These are phyloP conservation scores for Monilinia fructicola DNA, from an alignment of 2,329 filamentous ascomycete species.

Conservation along the genomic window DNA sequence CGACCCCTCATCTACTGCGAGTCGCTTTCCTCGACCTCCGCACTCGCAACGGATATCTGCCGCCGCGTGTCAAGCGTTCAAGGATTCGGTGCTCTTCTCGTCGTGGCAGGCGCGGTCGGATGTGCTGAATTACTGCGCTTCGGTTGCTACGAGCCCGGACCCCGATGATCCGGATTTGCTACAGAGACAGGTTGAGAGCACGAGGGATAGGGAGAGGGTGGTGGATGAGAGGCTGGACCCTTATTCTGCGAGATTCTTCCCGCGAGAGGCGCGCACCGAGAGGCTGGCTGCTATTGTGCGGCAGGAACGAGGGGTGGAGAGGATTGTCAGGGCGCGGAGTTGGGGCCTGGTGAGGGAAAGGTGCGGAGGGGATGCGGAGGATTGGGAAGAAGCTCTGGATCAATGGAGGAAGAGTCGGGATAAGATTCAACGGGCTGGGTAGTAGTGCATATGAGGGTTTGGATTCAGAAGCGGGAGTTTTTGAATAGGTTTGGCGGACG, in stretches of 20 bases:
- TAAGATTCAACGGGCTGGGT: constrained; percentile 6
- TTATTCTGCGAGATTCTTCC: constrained; percentile 82
- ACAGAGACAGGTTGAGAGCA: constrained; percentile 67
- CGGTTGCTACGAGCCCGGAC: constrained; percentile 83
- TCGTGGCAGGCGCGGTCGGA: constrained; percentile 83
- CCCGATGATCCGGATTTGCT: constrained; percentile 79
- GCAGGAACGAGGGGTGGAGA: constrained; percentile 74
- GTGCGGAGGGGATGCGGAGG: constrained; percentile 60
- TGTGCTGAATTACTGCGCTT: constrained; percentile 83
- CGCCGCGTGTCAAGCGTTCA: constrained; percentile 68
- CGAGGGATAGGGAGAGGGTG: constrained; percentile 67
- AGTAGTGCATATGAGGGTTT: constrained; percentile 7
- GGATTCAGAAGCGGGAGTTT: constrained; percentile 19
- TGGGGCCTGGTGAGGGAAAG: constrained; percentile 77
- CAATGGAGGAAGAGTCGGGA: constrained; percentile 53
- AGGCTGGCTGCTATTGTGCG: constrained; percentile 69
- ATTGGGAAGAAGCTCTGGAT: constrained; percentile 65
- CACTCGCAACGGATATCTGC: constrained; percentile 56
- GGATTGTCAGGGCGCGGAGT: constrained; percentile 75
- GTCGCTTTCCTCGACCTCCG: constrained; percentile 54
- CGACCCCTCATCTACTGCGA: constrained; percentile 74
- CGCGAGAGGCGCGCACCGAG: constrained; percentile 76
- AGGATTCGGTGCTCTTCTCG: constrained; percentile 76
- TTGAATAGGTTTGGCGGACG: not conserved
- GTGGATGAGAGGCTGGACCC: constrained; percentile 90